phyloP scores from a whole-genome alignment of 106 monocot genomes.

The Amphibolis antarctica region DNA sequence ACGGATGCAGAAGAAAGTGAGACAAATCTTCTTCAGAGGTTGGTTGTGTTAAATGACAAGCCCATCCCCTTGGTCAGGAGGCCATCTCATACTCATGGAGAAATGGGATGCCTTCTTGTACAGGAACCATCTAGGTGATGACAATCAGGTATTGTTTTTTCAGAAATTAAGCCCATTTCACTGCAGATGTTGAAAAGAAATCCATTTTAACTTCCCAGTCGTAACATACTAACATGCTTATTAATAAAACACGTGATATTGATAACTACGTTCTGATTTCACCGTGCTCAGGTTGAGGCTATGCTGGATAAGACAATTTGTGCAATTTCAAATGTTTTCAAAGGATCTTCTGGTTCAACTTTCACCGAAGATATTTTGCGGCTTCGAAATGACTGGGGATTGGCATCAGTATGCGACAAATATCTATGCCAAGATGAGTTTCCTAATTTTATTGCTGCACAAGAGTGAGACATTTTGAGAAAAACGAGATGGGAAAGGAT shows the following conservation, averaged over 20 bases:
- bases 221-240: no score
- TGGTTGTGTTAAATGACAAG: slow-evolving; percentile 45
- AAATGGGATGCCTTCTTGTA: slow-evolving; percentile 96
- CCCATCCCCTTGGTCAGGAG: slow-evolving; percentile 57
- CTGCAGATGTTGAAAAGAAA: not conserved
- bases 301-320: slow-evolving; percentile 86
- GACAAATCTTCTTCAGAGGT: slow-evolving; percentile 64
- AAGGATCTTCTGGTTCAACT: slow-evolving; percentile 36
- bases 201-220: not conserved
- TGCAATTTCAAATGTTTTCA: slow-evolving; percentile 34
- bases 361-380: slow-evolving; percentile 39
- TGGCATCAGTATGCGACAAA: slow-evolving; percentile 29
- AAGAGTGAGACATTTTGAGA: slow-evolving; percentile 4
- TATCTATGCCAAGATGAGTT: slow-evolving; percentile 27
- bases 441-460: slow-evolving; percentile 30
- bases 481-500: not conserved
- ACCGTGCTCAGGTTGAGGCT: slow-evolving; percentile 53
- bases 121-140: slow-evolving; percentile 62
- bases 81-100: slow-evolving; percentile 55
- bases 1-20: slow-evolving; percentile 92
- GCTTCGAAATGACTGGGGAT: slow-evolving; percentile 29
- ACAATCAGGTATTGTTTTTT: slow-evolving; percentile 45
- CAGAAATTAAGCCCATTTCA: not conserved
- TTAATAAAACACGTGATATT: not conserved
- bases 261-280: not conserved